These are phyloP conservation scores for Decorospora gaudefroyi DNA, from an alignment of 2,329 filamentous ascomycete species.

Conservation along the genomic window DNA sequence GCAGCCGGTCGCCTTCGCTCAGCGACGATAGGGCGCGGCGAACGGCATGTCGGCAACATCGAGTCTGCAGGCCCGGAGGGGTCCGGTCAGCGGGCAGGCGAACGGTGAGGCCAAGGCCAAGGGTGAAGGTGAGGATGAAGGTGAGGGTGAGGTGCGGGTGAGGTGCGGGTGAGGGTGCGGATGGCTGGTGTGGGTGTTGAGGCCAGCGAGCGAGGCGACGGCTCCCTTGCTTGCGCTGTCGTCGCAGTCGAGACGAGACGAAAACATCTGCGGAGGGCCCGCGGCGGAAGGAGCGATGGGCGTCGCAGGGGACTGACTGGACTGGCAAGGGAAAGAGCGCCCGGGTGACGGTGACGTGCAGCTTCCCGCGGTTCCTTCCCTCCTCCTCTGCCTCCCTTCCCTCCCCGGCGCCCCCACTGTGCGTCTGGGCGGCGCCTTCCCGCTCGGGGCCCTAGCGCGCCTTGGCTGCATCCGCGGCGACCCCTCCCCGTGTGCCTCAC, in stretches of 20 bases:
- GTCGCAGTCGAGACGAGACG: constrained; percentile 13
- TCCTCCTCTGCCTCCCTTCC: constrained; percentile 21
- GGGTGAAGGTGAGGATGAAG: too few relatives aligned
- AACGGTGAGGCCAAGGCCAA: constrained; percentile 14
- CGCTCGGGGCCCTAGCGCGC: constrained; percentile 22
- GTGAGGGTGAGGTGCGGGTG: background rate
- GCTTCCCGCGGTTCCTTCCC: constrained; percentile 36
- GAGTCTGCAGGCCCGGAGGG: constrained; percentile 13
- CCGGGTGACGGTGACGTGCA: constrained; percentile 48
- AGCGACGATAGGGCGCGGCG: constrained; percentile 22
- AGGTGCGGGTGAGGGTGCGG: constrained; percentile 6
- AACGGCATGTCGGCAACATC: constrained; percentile 31
- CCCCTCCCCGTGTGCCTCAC: too few relatives aligned
- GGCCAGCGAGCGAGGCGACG: constrained; percentile 16
- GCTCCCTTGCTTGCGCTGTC: constrained; percentile 26
- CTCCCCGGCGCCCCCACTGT: too few relatives aligned
- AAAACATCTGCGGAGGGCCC: constrained; percentile 24
- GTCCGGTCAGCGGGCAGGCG: background rate
- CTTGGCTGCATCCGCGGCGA: constrained; percentile 27
- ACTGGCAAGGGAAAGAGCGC: constrained; percentile 29
- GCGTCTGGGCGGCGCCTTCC: too few relatives aligned
- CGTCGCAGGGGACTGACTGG: constrained; percentile 26
- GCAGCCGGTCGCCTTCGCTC: constrained; percentile 22
- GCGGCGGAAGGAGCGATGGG: constrained; percentile 21
- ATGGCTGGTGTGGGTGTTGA: constrained; percentile 1